These are phyloP conservation scores for Botryotinia calthae DNA, from an alignment of 2,329 filamentous ascomycete genomes.

Conservation along the genomic window DNA sequence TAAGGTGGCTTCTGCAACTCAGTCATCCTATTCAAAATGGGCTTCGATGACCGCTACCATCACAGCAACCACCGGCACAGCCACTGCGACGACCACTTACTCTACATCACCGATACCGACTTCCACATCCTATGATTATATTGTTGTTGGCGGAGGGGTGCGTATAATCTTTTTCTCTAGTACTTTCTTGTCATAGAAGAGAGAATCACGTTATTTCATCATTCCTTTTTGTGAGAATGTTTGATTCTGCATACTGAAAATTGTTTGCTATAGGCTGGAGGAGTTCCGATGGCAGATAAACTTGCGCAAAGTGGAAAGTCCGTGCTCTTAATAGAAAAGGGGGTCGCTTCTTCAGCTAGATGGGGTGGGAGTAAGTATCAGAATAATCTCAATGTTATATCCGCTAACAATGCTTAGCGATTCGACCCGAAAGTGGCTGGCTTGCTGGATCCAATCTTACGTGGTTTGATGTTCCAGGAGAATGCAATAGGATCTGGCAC, in stretches of 20 bases:
- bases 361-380: slow-evolving; percentile 53
- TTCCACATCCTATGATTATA: slow-evolving; percentile 51
- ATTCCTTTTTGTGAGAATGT: background rate
- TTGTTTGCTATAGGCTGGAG: slow-evolving; percentile 41
- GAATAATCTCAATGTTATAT: background rate
- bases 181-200: background rate
- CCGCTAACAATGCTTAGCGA: slow-evolving; percentile 26
- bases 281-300: slow-evolving; percentile 53
- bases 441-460: slow-evolving; percentile 57
- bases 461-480: slow-evolving; percentile 68
- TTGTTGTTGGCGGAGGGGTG: slow-evolving; percentile 51
- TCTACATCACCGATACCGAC: slow-evolving; percentile 47
- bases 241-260: background rate
- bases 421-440: slow-evolving; percentile 52
- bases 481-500: slow-evolving; percentile 63
- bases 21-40: slow-evolving; percentile 40
- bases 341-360: slow-evolving; percentile 59
- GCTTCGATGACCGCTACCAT: slow-evolving; percentile 33
- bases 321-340: slow-evolving; percentile 62
- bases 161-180: background rate
- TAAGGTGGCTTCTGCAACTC: slow-evolving; percentile 44
- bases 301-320: slow-evolving; percentile 63
- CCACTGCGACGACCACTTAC: slow-evolving; percentile 47
- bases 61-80: slow-evolving; percentile 36
- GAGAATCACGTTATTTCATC: background rate